Evolutionary conservation across 257 asterid species (phyloP).

Genomic region (Dorcoceras hygrometricum): DNA sequence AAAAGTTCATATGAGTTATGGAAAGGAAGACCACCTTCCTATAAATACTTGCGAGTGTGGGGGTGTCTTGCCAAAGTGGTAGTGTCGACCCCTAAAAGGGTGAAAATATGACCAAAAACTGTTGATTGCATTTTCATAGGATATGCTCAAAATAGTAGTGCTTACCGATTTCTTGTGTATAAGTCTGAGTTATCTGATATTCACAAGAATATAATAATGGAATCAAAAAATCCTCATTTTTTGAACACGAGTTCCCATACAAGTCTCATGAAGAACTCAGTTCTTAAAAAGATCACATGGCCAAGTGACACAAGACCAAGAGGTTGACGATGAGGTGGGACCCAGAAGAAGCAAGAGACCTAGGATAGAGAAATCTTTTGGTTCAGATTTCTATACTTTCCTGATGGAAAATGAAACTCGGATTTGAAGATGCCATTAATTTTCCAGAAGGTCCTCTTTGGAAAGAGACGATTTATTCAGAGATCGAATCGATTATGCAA

Average conservation of each 20-base stretch:
- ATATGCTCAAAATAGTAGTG: too few relatives aligned
- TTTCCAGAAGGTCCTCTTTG: neutral
- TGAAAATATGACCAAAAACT: neutral
- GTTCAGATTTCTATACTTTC: neutral
- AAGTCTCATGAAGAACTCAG: neutral
- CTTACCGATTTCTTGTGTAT: too few relatives aligned
- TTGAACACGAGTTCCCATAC: neutral
- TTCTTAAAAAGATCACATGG: neutral
- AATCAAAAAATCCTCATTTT: neutral
- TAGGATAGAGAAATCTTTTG: neutral
- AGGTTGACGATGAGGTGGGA: neutral
- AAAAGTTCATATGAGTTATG: too few relatives aligned
- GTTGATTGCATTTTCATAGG: neutral
- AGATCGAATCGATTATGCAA: neutral
- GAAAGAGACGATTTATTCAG: neutral
- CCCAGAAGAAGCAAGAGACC: neutral
- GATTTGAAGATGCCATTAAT: neutral
- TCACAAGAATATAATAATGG: neutral
- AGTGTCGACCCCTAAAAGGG: neutral
- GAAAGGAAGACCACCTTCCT: too few relatives aligned
- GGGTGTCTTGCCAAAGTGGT: neutral
- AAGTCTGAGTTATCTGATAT: neutral
- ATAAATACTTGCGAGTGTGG: neutral
- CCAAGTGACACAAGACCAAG: neutral
- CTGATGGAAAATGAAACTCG: neutral